These are phyloP conservation scores for Rubia balearica DNA, from an alignment of 305 asterid genomes.

Conservation along the genomic window DNA sequence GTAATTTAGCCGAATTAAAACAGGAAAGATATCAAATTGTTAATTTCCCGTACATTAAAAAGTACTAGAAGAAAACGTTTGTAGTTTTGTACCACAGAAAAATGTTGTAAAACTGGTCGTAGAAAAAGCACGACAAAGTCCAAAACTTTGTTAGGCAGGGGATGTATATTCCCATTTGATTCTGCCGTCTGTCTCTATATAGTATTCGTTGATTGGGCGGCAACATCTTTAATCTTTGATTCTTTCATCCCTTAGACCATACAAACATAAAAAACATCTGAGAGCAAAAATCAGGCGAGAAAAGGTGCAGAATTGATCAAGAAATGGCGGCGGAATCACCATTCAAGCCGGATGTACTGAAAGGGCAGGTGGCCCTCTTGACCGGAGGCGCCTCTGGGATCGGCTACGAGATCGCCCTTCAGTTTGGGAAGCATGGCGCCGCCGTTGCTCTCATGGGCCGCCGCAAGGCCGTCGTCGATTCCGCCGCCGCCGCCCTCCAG, in stretches of 20 bases:
- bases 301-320: neutral
- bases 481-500: conserved; percentile 59
- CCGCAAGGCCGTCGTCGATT: conserved; percentile 55
- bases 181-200: neutral
- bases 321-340: conserved; percentile 31
- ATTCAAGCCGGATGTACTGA: conserved; percentile 53
- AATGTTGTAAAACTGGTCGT: neutral
- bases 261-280: neutral
- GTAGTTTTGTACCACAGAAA: neutral
- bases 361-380: conserved; percentile 70
- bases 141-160: neutral
- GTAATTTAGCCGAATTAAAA: no score
- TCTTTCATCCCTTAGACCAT: neutral
- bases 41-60: no score
- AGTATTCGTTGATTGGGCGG: neutral
- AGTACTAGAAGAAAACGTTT: neutral
- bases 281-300: neutral
- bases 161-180: neutral
- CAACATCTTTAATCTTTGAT: neutral
- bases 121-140: neutral
- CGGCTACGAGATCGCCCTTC: conserved; percentile 65
- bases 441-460: conserved; percentile 90
- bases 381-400: conserved; percentile 97
- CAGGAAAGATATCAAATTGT: no score
- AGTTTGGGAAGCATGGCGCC: conserved; percentile 87